phyloP scores from a whole-genome alignment of 495 filamentous ascomycete genomes.

The Xylaria intraflava region DNA sequence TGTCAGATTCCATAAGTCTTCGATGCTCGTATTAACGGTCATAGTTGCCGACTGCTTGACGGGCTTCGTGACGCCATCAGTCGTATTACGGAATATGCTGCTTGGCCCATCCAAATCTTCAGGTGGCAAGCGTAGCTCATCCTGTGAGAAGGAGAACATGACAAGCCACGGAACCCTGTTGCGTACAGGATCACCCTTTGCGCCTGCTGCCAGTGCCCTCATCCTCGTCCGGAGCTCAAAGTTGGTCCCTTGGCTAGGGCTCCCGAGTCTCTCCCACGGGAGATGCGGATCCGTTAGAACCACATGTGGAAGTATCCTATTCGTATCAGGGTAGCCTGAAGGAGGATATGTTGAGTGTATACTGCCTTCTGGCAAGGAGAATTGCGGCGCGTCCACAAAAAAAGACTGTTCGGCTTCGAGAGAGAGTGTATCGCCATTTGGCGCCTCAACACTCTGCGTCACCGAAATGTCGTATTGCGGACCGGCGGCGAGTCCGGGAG shows the following conservation, averaged over 20 bases:
- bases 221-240: slow-evolving; percentile 9
- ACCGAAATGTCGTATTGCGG: slow-evolving; percentile 8
- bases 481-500: slow-evolving; percentile 22
- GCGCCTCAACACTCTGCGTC: slow-evolving; percentile 13
- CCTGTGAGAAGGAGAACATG: slow-evolving; percentile 29
- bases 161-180: slow-evolving; percentile 36
- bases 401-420: slow-evolving; percentile 14
- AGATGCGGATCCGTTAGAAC: slow-evolving; percentile 43
- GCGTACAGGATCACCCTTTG: no score
- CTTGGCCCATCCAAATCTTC: slow-evolving; percentile 2
- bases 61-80: slow-evolving; percentile 6
- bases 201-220: no score
- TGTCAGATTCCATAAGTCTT: slow-evolving; percentile 3
- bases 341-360: slow-evolving; percentile 34
- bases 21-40: slow-evolving; percentile 12
- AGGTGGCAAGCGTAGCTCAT: slow-evolving; percentile 22
- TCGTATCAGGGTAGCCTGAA: slow-evolving; percentile 29
- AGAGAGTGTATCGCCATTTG: background rate
- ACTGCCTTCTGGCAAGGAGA: slow-evolving; percentile 8
- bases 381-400: slow-evolving; percentile 12
- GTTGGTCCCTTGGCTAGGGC: background rate
- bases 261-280: slow-evolving; percentile 40
- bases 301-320: slow-evolving; percentile 40
- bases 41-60: slow-evolving; percentile 14
- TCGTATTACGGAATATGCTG: slow-evolving; percentile 11